Percentiles rank a stretch among this genome's conserved stretches.
phyloP scores from a whole-genome alignment of 306 rosid genomes.

The Lathyrus oleraceus region DNA sequence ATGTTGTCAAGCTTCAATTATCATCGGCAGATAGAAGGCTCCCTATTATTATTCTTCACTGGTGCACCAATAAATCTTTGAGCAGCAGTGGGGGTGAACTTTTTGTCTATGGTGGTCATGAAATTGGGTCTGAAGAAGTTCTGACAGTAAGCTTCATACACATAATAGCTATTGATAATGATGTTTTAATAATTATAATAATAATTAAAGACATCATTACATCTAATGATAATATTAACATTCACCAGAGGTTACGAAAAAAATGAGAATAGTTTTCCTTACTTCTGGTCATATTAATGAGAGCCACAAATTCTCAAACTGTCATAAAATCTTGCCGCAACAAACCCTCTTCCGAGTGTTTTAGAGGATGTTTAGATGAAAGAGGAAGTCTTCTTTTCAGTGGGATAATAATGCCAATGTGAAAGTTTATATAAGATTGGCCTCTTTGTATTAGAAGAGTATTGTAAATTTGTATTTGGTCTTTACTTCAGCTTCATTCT shows the following conservation, averaged over 20 bases:
- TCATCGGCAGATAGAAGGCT: constrained; percentile 69
- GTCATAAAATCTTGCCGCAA: constrained; percentile 21
- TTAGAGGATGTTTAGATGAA: constrained; percentile 20
- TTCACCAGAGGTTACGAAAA: constrained; percentile 15
- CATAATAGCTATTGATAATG: constrained; percentile 22
- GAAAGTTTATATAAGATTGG: not conserved
- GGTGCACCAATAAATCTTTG: constrained; percentile 51
- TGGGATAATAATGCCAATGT: not conserved
- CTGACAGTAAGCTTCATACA: constrained; percentile 56
- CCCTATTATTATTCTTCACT: constrained; percentile 69
- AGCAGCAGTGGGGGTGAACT: constrained; percentile 54
- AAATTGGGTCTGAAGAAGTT: constrained; percentile 86
- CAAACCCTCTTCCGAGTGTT: constrained; percentile 18
- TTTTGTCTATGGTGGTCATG: constrained; percentile 85
- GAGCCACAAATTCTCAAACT: constrained; percentile 18
- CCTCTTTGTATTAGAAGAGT: constrained; percentile 23
- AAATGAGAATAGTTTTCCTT: constrained; percentile 1
- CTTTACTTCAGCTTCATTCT: constrained; percentile 24
- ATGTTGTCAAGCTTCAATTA: constrained; percentile 75
- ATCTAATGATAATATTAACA: constrained; percentile 24
- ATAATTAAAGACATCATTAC: constrained; percentile 16
- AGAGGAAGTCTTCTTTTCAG: constrained; percentile 14
- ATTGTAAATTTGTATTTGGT: constrained; percentile 17
- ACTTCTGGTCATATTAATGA: constrained; percentile 20
- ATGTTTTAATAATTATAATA: constrained; percentile 33